Conservation (phyloP, 106 monocot species). For the Triglochin maritima region DNA sequence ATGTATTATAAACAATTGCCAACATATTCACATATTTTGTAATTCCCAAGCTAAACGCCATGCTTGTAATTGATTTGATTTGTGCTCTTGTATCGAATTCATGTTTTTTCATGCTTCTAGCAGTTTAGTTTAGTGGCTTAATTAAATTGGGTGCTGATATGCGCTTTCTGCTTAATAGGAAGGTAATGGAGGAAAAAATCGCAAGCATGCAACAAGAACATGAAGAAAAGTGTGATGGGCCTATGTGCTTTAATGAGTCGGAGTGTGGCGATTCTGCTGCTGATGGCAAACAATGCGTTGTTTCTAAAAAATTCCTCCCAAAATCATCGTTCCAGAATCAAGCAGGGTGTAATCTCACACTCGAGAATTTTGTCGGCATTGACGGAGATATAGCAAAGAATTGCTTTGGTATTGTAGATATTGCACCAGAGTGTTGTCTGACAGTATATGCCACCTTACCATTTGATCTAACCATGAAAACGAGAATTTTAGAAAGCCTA, state of each 20-base stretch:
- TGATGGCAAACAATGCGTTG: not conserved
- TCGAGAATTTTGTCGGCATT: not conserved
- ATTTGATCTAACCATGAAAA: slow-evolving; percentile 5
- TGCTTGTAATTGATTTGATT: no score
- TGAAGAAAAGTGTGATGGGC: not conserved
- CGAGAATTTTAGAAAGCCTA: slow-evolving; percentile 17
- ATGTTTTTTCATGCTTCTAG: no score
- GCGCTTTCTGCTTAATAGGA: not conserved
- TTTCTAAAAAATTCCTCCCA: not conserved
- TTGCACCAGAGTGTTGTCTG: no score
- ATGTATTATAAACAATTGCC: no score
- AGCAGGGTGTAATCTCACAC: not conserved
- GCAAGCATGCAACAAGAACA: not conserved
- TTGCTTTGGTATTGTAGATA: not conserved
- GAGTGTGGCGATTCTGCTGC: not conserved
- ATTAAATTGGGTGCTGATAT: no score
- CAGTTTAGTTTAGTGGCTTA: no score
- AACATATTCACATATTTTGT: no score
- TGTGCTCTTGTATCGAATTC: no score
- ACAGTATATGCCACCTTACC: not conserved
- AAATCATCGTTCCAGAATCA: not conserved
- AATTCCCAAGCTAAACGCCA: no score
- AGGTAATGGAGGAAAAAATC: slow-evolving; percentile 1
- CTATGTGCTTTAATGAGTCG: not conserved
- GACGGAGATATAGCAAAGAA: not conserved